Conservation (phyloP, 306 rosid genomes). For the Vachellia pachyceras region DNA sequence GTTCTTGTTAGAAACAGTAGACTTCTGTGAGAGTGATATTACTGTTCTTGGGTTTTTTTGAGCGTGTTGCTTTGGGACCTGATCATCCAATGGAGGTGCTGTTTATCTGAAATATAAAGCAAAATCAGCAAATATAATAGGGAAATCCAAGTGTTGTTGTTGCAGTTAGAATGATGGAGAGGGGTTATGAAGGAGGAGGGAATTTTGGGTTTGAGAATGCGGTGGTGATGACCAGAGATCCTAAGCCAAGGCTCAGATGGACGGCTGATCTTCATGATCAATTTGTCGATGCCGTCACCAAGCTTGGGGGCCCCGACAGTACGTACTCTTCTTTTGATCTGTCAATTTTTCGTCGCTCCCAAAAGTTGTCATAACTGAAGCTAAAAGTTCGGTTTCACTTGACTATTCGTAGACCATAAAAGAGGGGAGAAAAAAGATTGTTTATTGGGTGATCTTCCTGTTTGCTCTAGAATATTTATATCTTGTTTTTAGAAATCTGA, state of each 20-base stretch:
- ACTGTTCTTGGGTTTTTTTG: not conserved
- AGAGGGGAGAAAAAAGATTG: not conserved
- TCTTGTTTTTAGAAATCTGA: not conserved
- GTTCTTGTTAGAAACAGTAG: not conserved
- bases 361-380: slow-evolving; percentile 10
- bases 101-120: slow-evolving; percentile 33
- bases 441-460: not conserved
- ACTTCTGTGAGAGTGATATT: not conserved
- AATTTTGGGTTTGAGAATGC: slow-evolving; percentile 59
- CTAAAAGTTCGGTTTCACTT: slow-evolving; percentile 4
- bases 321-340: slow-evolving; percentile 27
- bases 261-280: slow-evolving; percentile 93
- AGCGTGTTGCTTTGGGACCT: not conserved
- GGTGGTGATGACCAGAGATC: slow-evolving; percentile 89
- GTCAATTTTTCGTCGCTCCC: not conserved
- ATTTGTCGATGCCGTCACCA: slow-evolving; percentile 89
- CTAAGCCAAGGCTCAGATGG: slow-evolving; percentile 94
- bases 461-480: slow-evolving; percentile 1
- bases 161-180: slow-evolving; percentile 40
- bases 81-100: slow-evolving; percentile 18
- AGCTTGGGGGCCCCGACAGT: slow-evolving; percentile 98
- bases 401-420: not conserved
- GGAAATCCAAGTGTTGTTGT: not conserved
- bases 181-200: slow-evolving; percentile 39
- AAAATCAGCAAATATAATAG: slow-evolving; percentile 16